These are phyloP conservation scores for Xerocomellus dryophilus DNA, from an alignment of 768 basidiomycete species.

Conservation along the genomic window DNA sequence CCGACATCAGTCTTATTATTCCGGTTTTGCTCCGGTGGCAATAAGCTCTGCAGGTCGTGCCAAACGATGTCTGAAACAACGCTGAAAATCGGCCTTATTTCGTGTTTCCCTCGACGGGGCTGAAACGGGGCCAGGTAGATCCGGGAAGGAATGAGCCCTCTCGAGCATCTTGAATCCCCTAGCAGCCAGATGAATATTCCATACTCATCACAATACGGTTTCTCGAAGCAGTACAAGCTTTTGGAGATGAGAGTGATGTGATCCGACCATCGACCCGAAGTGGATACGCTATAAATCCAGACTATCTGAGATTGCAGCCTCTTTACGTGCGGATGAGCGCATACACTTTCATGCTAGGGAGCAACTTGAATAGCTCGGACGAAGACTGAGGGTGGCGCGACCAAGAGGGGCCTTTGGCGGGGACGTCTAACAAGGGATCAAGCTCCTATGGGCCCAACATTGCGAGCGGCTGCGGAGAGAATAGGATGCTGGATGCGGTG, in stretches of 20 bases:
- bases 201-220: background rate
- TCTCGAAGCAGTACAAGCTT: background rate
- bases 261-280: constrained; percentile 1
- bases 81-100: constrained; percentile 1
- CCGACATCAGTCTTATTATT: constrained; percentile 2
- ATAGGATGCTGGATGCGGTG: background rate
- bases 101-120: background rate
- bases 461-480: too few relatives aligned
- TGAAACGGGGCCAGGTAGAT: background rate
- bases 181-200: background rate
- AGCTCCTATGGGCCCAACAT: background rate
- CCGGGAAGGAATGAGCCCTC: background rate
- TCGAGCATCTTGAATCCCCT: background rate
- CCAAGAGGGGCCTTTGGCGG: too few relatives aligned
- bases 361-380: background rate
- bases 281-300: background rate
- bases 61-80: constrained; percentile 5
- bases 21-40: constrained; percentile 16
- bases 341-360: background rate
- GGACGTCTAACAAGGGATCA: background rate
- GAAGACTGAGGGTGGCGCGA: background rate
- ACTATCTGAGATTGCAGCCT: background rate
- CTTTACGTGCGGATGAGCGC: constrained; percentile 9
- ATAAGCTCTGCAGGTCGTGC: constrained; percentile 12
- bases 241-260: background rate